phyloP scores from a whole-genome alignment of 768 basidiomycete genomes.

The Psilocybe sp. region DNA sequence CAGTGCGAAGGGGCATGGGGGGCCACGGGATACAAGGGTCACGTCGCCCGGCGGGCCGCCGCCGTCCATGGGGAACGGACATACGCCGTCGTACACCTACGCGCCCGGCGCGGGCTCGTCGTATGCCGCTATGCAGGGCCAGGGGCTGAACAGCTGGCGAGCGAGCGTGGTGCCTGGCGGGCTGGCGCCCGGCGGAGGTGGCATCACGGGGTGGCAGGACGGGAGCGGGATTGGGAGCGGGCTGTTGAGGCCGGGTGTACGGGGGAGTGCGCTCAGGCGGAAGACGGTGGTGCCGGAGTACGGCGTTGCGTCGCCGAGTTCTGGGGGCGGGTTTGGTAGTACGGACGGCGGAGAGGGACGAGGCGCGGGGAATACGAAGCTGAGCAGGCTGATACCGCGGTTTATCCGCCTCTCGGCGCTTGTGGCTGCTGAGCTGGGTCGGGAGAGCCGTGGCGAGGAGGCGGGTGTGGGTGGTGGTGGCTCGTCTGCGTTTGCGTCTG shows the following conservation, averaged over 20 bases:
- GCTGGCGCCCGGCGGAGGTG: constrained; percentile 38
- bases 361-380: constrained; percentile 59
- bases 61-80: no score
- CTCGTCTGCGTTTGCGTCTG: constrained; percentile 15
- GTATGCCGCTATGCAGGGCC: neutral
- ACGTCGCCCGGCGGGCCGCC: constrained; percentile 8
- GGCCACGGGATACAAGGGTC: constrained; percentile 16
- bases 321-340: no score
- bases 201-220: constrained; percentile 73
- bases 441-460: constrained; percentile 62
- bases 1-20: constrained; percentile 17
- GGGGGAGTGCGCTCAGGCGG: constrained; percentile 60
- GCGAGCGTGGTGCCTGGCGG: constrained; percentile 25
- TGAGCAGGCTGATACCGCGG: constrained; percentile 63
- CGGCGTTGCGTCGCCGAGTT: constrained; percentile 18
- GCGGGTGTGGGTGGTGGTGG: constrained; percentile 31
- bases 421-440: constrained; percentile 73
- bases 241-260: constrained; percentile 50
- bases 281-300: constrained; percentile 34
- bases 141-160: constrained; percentile 24
- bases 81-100: no score
- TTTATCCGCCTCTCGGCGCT: constrained; percentile 79
- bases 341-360: no score
- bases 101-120: no score
- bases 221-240: constrained; percentile 74